Conservation (phyloP, 2,329 filamentous ascomycete genomes). For the Neophaeococcomyces mojaviensis region DNA sequence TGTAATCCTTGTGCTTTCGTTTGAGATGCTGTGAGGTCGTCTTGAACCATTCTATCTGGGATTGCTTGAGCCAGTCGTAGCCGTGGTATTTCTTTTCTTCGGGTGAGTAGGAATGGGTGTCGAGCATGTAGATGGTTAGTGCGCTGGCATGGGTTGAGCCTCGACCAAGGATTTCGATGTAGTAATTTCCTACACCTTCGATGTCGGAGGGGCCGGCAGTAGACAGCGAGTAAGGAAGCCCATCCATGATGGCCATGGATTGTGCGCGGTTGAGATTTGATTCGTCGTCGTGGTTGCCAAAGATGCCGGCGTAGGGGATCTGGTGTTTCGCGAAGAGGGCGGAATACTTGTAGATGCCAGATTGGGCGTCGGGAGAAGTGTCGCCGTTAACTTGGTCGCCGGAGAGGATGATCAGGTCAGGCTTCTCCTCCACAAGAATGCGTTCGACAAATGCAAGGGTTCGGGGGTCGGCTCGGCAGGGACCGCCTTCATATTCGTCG, state of each 20-base stretch:
- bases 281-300: slow-evolving; percentile 97
- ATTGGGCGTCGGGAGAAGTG: slow-evolving; percentile 82
- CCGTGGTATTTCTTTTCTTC: slow-evolving; percentile 83
- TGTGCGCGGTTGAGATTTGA: slow-evolving; percentile 65
- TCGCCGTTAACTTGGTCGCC: slow-evolving; percentile 96
- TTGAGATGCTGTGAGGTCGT: slow-evolving; percentile 67
- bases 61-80: slow-evolving; percentile 95
- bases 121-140: slow-evolving; percentile 86
- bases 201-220: slow-evolving; percentile 72
- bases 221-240: slow-evolving; percentile 84
- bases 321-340: slow-evolving; percentile 76
- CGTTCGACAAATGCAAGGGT: slow-evolving; percentile 82
- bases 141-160: slow-evolving; percentile 77
- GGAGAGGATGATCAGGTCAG: slow-evolving; percentile 82
- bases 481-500: slow-evolving; percentile 60
- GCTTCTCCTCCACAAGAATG: slow-evolving; percentile 85
- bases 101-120: slow-evolving; percentile 85
- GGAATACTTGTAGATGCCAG: slow-evolving; percentile 87
- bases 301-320: slow-evolving; percentile 88
- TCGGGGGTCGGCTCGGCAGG: slow-evolving; percentile 84
- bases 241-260: slow-evolving; percentile 80
- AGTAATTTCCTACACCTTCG: slow-evolving; percentile 91
- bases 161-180: slow-evolving; percentile 78
- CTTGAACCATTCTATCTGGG: slow-evolving; percentile 91
- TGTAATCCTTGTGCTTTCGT: slow-evolving; percentile 73